A percentile compares a stretch with the other conserved stretches of the same genome.
Conservation (phyloP, 805 yeast genomes). For the Ogataea pilisensis region DNA sequence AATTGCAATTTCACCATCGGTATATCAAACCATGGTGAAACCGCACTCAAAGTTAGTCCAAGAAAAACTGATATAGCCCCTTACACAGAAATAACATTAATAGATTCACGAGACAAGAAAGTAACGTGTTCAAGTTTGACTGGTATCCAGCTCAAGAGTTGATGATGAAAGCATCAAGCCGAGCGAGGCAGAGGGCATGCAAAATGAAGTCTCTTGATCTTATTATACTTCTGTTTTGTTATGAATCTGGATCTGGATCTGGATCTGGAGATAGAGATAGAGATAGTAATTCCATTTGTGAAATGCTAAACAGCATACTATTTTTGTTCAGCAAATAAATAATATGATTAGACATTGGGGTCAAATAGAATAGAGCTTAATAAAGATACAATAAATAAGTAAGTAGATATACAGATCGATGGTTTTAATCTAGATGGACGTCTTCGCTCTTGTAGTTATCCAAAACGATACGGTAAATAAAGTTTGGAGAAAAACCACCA, state of each 20-base stretch:
- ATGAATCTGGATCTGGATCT: no score
- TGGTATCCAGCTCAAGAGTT: slow-evolving; percentile 63
- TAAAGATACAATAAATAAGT: neutral
- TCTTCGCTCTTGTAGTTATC: slow-evolving; percentile 91
- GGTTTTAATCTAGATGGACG: slow-evolving; percentile 47
- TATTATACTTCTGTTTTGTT: no score
- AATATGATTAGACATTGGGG: no score
- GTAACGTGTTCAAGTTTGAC: neutral
- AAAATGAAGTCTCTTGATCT: neutral
- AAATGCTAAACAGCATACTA: no score
- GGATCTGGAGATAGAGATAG: no score
- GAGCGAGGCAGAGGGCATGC: slow-evolving; percentile 67
- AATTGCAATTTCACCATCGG: slow-evolving; percentile 38
- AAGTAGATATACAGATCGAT: neutral
- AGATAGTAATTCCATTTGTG: no score
- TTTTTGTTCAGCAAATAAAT: no score
- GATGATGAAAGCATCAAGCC: slow-evolving; percentile 32
- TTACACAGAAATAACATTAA: slow-evolving; percentile 31
- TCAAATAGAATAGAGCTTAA: no score
- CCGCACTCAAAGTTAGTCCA: slow-evolving; percentile 59
- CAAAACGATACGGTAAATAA: slow-evolving; percentile 89
- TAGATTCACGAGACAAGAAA: neutral
- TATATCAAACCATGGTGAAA: slow-evolving; percentile 32
- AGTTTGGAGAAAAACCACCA: slow-evolving; percentile 96
- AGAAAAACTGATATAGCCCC: slow-evolving; percentile 41